A percentile compares a stretch with the other conserved stretches of the same genome.
Conservation (phyloP, 2,329 filamentous ascomycete genomes). For the Ceratocystis lukuohia region DNA sequence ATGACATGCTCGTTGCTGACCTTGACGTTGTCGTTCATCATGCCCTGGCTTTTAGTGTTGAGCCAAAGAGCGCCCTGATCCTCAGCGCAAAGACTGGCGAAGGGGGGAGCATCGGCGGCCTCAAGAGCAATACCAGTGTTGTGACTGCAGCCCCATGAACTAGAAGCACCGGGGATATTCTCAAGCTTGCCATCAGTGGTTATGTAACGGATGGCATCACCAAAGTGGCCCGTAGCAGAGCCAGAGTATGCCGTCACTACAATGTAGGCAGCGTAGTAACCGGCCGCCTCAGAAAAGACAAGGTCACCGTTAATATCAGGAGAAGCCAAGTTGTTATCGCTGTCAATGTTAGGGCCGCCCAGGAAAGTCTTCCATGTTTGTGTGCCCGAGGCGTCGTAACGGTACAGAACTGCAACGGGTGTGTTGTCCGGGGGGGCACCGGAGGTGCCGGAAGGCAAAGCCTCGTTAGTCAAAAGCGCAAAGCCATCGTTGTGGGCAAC, state of each 20-base stretch:
- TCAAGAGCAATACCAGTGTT: slow-evolving; percentile 53
- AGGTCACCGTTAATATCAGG: slow-evolving; percentile 51
- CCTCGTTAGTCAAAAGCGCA: slow-evolving; percentile 47
- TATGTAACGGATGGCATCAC: slow-evolving; percentile 36
- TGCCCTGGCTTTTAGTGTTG: slow-evolving; percentile 45
- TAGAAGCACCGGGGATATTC: slow-evolving; percentile 39
- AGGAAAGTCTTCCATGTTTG: slow-evolving; percentile 47
- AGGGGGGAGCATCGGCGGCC: slow-evolving; percentile 43
- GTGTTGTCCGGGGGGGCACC: slow-evolving; percentile 26
- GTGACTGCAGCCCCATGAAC: slow-evolving; percentile 48
- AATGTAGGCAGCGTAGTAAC: slow-evolving; percentile 48
- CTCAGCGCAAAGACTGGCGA: slow-evolving; percentile 45
- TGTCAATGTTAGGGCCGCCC: slow-evolving; percentile 42
- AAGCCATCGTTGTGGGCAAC: slow-evolving; percentile 52
- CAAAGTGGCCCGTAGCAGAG: slow-evolving; percentile 41
- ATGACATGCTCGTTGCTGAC: slow-evolving; percentile 49
- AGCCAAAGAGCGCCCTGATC: slow-evolving; percentile 52
- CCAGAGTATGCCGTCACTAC: slow-evolving; percentile 47
- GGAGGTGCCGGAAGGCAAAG: slow-evolving; percentile 36
- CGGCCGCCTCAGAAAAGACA: slow-evolving; percentile 42
- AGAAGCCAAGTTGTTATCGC: slow-evolving; percentile 34
- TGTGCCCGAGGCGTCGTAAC: slow-evolving; percentile 37
- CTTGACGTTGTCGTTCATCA: slow-evolving; percentile 41
- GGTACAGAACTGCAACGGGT: slow-evolving; percentile 45
- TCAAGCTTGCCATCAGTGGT: slow-evolving; percentile 39